Evolutionary conservation across 345 rosid species (phyloP).

Genomic region (Salix arbutifolia): DNA sequence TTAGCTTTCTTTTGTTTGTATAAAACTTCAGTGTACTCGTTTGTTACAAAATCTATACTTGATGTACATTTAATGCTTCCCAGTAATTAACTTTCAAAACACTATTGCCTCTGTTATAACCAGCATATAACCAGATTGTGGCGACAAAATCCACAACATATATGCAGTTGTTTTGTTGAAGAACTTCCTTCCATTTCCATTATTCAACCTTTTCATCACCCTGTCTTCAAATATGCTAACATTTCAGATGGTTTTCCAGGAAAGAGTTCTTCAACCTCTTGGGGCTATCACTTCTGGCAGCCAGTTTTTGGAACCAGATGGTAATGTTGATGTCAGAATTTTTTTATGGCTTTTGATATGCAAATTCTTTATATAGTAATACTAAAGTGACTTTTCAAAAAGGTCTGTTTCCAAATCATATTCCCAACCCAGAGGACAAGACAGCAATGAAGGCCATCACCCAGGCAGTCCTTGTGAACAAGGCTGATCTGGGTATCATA

Average conservation of each 20-base stretch:
- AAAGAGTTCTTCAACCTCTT: constrained; percentile 88
- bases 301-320: constrained; percentile 98
- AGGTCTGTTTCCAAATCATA: constrained; percentile 97
- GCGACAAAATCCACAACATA: neutral
- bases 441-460: constrained; percentile 85
- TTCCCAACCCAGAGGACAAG: constrained; percentile 98
- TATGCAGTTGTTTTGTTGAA: neutral
- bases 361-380: neutral
- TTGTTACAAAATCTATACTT: neutral
- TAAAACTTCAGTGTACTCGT: neutral
- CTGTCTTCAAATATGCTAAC: neutral
- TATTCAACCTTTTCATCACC: neutral
- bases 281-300: constrained; percentile 91
- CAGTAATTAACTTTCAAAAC: neutral
- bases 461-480: constrained; percentile 80
- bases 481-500: constrained; percentile 93
- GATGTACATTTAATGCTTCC: neutral
- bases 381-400: constrained; percentile 12
- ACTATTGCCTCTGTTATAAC: neutral
- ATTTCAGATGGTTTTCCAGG: constrained; percentile 41
- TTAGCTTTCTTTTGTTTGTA: neutral
- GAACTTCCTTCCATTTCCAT: neutral
- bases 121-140: neutral
- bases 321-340: constrained; percentile 31
- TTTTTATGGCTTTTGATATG: constrained; percentile 3